phyloP scores from a whole-genome alignment of 2,329 filamentous ascomycete genomes.

The Cordyceps tenuipes region DNA sequence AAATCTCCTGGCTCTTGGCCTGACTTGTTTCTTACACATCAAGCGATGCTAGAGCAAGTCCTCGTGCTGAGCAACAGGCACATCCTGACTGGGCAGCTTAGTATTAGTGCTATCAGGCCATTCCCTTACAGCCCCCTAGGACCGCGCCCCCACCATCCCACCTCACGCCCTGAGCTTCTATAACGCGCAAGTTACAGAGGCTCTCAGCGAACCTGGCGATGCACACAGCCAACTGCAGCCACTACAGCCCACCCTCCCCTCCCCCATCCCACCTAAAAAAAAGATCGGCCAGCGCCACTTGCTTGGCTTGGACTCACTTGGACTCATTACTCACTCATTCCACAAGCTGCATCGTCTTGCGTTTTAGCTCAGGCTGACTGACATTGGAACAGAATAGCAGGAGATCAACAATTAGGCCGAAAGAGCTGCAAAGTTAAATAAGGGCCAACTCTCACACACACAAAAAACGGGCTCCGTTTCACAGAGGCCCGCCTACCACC shows the following conservation, averaged over 20 bases:
- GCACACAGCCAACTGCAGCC: neutral
- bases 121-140: neutral
- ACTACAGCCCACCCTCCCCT: neutral
- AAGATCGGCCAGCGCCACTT: neutral
- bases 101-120: neutral
- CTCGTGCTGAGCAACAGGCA: neutral
- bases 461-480: neutral
- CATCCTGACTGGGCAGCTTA: constrained; percentile 1
- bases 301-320: neutral
- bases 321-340: too few species aligned
- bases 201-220: too few species aligned
- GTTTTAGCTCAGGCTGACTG: constrained; percentile 1
- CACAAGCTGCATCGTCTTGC: neutral
- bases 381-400: neutral
- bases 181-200: neutral
- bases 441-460: too few species aligned
- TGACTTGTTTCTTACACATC: neutral
- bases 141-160: neutral
- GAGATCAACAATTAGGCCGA: neutral
- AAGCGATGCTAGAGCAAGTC: neutral
- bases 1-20: neutral
- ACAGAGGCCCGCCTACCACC: too few species aligned
- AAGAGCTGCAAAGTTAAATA: neutral
- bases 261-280: neutral
- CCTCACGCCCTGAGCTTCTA: neutral